Conservation (phyloP, 164 flowering plant genomes). For the Nelumbo lutea region DNA sequence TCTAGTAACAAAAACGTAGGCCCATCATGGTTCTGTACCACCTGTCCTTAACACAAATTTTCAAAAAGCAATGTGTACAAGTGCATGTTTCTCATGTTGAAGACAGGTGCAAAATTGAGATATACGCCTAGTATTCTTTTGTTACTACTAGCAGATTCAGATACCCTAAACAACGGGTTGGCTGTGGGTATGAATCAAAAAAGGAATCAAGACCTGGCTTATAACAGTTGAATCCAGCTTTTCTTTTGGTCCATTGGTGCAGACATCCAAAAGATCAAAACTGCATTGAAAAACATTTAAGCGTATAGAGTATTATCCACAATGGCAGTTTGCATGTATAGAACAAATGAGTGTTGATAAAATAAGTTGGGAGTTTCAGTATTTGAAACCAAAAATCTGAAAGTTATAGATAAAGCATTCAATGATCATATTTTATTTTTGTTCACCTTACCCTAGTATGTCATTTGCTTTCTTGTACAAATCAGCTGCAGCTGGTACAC, state of each 20-base stretch:
- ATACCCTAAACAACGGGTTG: too few relatives aligned
- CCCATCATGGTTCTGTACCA: too few relatives aligned
- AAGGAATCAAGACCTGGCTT: conserved; percentile 63
- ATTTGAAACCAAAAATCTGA: background rate
- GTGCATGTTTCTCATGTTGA: background rate
- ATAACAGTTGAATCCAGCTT: conserved; percentile 90
- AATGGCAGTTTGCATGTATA: too few relatives aligned
- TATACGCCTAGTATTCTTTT: too few relatives aligned
- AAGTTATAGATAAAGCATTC: background rate
- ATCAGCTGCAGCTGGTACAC: conserved; percentile 83
- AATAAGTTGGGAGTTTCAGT: background rate
- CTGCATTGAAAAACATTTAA: conserved; percentile 27
- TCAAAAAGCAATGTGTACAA: too few relatives aligned
- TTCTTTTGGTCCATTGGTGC: conserved; percentile 92
- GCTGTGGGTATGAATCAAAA: background rate
- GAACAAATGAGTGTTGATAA: too few relatives aligned
- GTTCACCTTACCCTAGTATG: conserved; percentile 62
- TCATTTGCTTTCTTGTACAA: conserved; percentile 87
- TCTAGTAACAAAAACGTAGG: too few relatives aligned
- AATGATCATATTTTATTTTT: background rate
- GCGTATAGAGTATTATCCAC: too few relatives aligned
- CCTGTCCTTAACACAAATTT: too few relatives aligned
- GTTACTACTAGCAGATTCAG: background rate
- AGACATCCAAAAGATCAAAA: conserved; percentile 82
- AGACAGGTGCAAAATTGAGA: background rate